Evolutionary conservation across 306 rosid species (phyloP), one percentile per base, ranked within the genome.

Genomic region (Castanea sativa): DNA sequence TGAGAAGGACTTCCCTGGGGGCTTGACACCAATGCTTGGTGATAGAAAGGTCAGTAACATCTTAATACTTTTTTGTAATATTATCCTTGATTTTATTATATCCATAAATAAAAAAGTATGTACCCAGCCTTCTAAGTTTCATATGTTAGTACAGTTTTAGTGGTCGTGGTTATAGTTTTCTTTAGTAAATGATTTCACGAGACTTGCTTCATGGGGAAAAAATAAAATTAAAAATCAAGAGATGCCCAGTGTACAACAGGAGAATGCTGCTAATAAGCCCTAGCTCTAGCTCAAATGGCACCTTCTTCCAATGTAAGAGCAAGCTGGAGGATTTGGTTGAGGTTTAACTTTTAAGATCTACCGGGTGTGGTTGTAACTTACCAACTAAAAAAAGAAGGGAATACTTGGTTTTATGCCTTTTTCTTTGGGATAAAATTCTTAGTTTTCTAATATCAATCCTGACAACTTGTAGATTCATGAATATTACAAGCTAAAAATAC

Each of bases 1-100:
- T 52, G 99, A 95, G 88, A 92, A 91, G 82, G 98, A 90, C 83
- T 83, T 91, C 75, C 98, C 94, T 10, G 99, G 98, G 70, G 96
- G 98, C 81, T 88, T 93, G 92, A 95, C 98, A 21, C 98, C 94
- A 49, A 93, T 95, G 98, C 98, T 95, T 76, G 98, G 97, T 67
- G 97, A 93, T 86, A 88, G 91, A 57, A 90, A 93, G 92, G 99
- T 93, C 77, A 81, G 87, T 78, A 78, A n/a, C 49, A 49, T 3
- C 59, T 14, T 41, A 13, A 55, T 8, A 27, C 14, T 19, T 13
- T 38, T 41, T 13, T 45, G 21, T 73, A 49, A 57, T 19, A 27
- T 56, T 41, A 2, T 65, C 21, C 69, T 43, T 5, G 56, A 0
- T 5, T 45, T 63, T 74, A 12, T 49, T 14, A 12, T 51, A 12